Conservation (phyloP, 2,329 filamentous ascomycete species). For the Trichoderma sp. region DNA sequence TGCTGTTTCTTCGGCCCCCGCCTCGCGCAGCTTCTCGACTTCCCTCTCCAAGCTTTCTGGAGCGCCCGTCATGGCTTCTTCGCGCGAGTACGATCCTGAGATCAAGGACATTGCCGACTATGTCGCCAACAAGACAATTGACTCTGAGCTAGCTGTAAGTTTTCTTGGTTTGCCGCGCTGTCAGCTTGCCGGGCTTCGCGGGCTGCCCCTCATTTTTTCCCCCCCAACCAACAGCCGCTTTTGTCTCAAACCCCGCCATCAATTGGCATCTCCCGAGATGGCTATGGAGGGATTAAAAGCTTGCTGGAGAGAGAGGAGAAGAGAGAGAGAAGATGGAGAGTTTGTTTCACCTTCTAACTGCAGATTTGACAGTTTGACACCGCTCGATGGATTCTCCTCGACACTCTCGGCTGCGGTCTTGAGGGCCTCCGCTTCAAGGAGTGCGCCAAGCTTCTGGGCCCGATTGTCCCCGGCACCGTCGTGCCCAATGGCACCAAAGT, state of each 20-base stretch:
- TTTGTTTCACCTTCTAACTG: neutral
- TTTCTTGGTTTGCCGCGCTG: neutral
- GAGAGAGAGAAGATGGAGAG: neutral
- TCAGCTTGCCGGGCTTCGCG: neutral
- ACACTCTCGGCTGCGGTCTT: slow-evolving; percentile 94
- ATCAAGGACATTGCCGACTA: slow-evolving; percentile 94
- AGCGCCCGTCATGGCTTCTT: slow-evolving; percentile 49
- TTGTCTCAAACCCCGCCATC: neutral
- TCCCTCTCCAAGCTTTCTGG: slow-evolving; percentile 46
- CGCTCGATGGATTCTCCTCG: slow-evolving; percentile 91
- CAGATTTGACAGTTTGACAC: slow-evolving; percentile 72
- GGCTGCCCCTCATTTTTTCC: slow-evolving; percentile 13
- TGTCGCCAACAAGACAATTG: slow-evolving; percentile 85
- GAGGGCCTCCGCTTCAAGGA: slow-evolving; percentile 94
- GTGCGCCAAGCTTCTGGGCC: slow-evolving; percentile 91
- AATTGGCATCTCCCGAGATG: neutral
- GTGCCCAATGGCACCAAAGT: slow-evolving; percentile 92
- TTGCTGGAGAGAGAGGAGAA: neutral
- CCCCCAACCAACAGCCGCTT: neutral
- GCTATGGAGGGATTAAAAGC: neutral
- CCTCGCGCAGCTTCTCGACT: slow-evolving; percentile 47
- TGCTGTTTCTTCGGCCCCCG: slow-evolving; percentile 33
- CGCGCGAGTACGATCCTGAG: slow-evolving; percentile 77
- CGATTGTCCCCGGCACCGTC: slow-evolving; percentile 81
- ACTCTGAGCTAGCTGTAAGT: slow-evolving; percentile 89